Base-by-base conservation (phyloP, 2,329 filamentous ascomycete genomes). In the Pyricularia grisea region DNA sequence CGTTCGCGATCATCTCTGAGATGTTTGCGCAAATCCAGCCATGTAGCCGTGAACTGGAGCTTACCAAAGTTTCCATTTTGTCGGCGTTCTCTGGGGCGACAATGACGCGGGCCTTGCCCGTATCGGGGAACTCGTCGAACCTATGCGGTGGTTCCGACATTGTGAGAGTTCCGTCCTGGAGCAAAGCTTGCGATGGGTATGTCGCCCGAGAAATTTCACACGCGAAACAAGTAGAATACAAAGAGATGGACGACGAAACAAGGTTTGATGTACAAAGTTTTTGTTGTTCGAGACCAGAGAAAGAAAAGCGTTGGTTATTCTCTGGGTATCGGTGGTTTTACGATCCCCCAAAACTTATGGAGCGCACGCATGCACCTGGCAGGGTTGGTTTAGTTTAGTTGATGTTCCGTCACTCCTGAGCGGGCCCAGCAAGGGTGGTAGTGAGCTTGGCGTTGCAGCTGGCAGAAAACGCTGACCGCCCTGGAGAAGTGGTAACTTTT, bases 31-130 rank as follows among this genome's bases (percentile, higher is more conserved):
- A 58, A 31, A 4, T 31, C 17, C 14, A n/a, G 30, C 28, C 14
- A 17, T 27, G 27, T 17, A 28, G 60, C 14, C 28, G 25, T 20
- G 60, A 7, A 42, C 33, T 60, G 67, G 10, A 69, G 81, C 84
- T 82, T 83, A 89, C 87, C 81, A 89, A 80, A 76, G 83, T 85
- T 72, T 86, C 85, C 81, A 89, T 83, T 73, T 78, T 81, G 71
- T 80, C 81, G 71, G 81, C 83, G 78, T 84, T 82, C 67, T 84
- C 80, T 71, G 81, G 76, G 73, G 85, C 82, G 75, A 83, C 81
- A 74, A 89, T 83, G 73, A 87, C 78, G 75, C 86, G 86, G 74
- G 85, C 85, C 79, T 83, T 85, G 77, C 85, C 85, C 71, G 83
- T 83, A 68, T 69, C 60, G 60, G 60, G 60, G 60, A 63, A 63